Evolutionary conservation across 2,329 filamentous ascomycete genomes (phyloP), one percentile per base, ranked within the genome.

Genomic region (Penicillium freii): DNA sequence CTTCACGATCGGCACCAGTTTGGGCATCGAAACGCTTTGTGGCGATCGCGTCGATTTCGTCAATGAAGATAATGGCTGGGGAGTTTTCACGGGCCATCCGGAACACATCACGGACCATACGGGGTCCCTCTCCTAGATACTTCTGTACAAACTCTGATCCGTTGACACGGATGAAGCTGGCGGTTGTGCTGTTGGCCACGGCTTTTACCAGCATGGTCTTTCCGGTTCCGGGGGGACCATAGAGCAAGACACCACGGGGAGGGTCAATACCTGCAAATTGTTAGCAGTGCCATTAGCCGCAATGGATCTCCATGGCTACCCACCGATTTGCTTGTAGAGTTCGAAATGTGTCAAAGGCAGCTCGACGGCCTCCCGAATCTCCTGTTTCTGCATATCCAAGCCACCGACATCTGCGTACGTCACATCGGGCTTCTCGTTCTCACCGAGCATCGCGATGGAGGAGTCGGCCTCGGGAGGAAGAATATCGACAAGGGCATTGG

Each of bases 11-110:
- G 65, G 94, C 94, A 75, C 94, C 94, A 4, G 94, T 99, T 78
- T 99, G 94, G 25, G 94, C 94, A 74, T 99, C 94, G 78, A 99
- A 99, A 76, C 94, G 93, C 81, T 99, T 99, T 40, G 94, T 99
- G 60, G 94, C 94, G 70, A 99, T 97, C 62, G 94, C 94, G 73
- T 99, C 94, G 68, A 99, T 97, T 77, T 99, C 94, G 73, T 99
- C 94, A 73, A 99, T 99, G 83, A 99, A 99, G 78, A 99, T 99
- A 76, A 99, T 99, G 58, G 92, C 90, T 0, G 94, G 94, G 0
- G 92, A 93, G 81, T 99, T 99, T 81, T 99, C 94, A 62, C 94
- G 88, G 38, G 94, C 94, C 94, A 99, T 99, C 62, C 94, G 86
- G 85, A 99, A 99, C 40, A 99, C 94, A 75, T 99, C 94, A 71